Base-by-base conservation (phyloP, 1,284 basidiomycete species). In the Austropuccinia psidii region DNA sequence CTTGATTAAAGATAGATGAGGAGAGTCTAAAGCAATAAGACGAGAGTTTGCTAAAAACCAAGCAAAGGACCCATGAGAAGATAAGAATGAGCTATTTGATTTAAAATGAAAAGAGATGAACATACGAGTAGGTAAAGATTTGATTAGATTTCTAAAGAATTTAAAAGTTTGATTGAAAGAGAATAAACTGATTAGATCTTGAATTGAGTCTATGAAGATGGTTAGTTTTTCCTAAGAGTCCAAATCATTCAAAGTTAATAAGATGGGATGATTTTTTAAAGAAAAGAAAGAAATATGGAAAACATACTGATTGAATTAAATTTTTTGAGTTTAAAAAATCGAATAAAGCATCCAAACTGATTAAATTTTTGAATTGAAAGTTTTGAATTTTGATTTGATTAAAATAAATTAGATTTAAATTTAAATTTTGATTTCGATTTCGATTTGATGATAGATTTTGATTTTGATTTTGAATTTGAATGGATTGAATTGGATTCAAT, bases 11-110 rank as follows among this genome's bases (percentile, higher is more conserved):
- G 50, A 50, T 13, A 73, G 35, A 35, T 73, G 61, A n/a, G 70
- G 70, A 3, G 70, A 73, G 33, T 73, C 49, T 15, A 73, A 21
- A 1, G 64, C 47, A 21, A 73, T 55, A 11, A 73, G 49, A 61
- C 58, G 57, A 3, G 69, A 62, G 21, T 52, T 37, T 35, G 50
- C 66, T 68, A 39, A 2, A 52, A 9, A 52, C n/a, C n/a, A n/a
- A n/a, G n/a, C n/a, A n/a, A n/a, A n/a, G n/a, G 39, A 45, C 35
- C 7, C 35, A 29, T 64, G 24, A n/a, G 31, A 31, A n/a, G 27
- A 49, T 49, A 15, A 7, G 27, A 4, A 49, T 49, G 13, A 49
- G 27, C 27, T 49, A 4, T 5, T 21, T 21, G 6, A 29, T 2
- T 27, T 6, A 33, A 27, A 41, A 45, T 45, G n/a, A 45, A 62